Evolutionary conservation across 768 basidiomycete genomes (phyloP).

Genomic region (Galerina marginata): DNA sequence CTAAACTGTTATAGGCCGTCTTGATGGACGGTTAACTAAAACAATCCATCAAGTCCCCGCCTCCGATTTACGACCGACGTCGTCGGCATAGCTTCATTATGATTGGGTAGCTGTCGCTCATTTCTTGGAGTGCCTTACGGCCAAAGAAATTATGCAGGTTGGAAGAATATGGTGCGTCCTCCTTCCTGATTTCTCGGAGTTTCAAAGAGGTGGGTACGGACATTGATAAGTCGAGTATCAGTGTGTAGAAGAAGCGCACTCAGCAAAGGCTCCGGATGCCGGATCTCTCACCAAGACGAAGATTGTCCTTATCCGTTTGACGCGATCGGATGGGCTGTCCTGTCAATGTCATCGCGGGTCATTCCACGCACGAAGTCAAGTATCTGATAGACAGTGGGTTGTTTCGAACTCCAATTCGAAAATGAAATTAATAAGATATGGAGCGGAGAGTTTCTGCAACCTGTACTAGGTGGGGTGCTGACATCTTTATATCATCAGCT

Average conservation of each 20-base stretch:
- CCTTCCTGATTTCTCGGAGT: not conserved
- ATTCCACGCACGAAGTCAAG: constrained; percentile 9
- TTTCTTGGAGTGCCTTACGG: not conserved
- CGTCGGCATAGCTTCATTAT: constrained; percentile 9
- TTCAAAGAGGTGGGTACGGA: not conserved
- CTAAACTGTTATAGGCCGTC: too few relatives aligned
- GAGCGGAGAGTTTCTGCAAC: not conserved
- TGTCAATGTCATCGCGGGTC: constrained; percentile 15
- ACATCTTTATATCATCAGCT: constrained; percentile 1
- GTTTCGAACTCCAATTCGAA: not conserved
- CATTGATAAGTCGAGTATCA: not conserved
- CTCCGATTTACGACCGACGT: constrained; percentile 20
- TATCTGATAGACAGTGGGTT: constrained; percentile 4
- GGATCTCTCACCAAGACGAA: constrained; percentile 3
- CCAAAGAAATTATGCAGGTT: not conserved
- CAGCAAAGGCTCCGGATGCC: constrained; percentile 4
- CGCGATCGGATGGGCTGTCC: constrained; percentile 14
- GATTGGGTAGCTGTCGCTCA: constrained; percentile 1
- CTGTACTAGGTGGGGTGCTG: not conserved
- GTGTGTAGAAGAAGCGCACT: not conserved
- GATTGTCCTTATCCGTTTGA: constrained; percentile 5
- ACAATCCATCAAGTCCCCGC: constrained; percentile 3
- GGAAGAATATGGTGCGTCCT: not conserved
- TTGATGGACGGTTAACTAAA: not conserved
- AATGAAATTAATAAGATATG: not conserved